Evolutionary conservation across 805 yeast genomes (phyloP).

Genomic region (Teunomyces pallodes): DNA sequence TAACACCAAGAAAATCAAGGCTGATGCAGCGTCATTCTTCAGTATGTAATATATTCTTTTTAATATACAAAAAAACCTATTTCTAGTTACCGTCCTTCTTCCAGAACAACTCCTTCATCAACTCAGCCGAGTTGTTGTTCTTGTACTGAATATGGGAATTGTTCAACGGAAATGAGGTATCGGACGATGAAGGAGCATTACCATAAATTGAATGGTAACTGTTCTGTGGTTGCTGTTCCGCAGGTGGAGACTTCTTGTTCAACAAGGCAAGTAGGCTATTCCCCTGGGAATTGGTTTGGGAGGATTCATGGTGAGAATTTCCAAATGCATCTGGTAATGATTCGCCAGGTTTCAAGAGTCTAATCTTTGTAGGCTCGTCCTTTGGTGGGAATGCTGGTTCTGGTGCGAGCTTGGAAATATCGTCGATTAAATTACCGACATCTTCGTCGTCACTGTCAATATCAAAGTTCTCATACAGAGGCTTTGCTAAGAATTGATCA

Average conservation of each 20-base stretch:
- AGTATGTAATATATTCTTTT: constrained; percentile 7
- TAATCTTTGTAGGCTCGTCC: constrained; percentile 14
- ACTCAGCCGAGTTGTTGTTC: constrained; percentile 6
- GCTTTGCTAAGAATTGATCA: constrained; percentile 11
- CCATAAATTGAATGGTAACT: constrained; percentile 14
- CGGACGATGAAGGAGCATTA: neutral
- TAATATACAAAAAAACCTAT: neutral
- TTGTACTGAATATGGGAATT: neutral
- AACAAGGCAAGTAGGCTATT: constrained; percentile 21
- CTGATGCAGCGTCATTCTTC: constrained; percentile 18
- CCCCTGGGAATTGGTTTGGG: constrained; percentile 14
- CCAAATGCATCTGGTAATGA: constrained; percentile 11
- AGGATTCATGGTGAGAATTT: neutral
- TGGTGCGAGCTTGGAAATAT: constrained; percentile 3
- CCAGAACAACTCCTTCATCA: constrained; percentile 9
- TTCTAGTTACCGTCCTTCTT: constrained; percentile 4
- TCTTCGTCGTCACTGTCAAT: constrained; percentile 38
- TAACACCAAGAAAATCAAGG: constrained; percentile 8
- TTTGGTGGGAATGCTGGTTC: neutral
- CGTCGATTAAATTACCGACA: constrained; percentile 12
- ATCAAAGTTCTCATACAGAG: constrained; percentile 23
- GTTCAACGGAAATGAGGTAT: constrained; percentile 1
- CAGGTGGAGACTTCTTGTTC: constrained; percentile 10
- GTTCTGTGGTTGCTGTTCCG: constrained; percentile 4
- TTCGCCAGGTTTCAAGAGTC: constrained; percentile 30